Conservation (phyloP, 2,329 filamentous ascomycete species). For the Aspergillus viridinutans region DNA sequence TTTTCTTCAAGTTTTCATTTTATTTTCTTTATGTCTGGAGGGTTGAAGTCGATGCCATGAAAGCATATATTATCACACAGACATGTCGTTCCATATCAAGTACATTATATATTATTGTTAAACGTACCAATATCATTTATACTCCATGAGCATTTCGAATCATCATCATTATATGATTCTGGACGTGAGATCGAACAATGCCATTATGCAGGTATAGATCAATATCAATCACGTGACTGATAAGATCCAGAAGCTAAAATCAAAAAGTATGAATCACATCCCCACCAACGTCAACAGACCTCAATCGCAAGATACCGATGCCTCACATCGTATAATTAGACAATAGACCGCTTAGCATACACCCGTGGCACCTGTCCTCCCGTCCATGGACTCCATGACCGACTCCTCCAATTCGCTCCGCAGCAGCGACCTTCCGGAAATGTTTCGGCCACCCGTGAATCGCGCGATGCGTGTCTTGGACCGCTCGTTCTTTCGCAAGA, state of each 20-base stretch:
- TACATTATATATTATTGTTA: background rate
- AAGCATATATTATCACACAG: background rate
- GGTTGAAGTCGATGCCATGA: background rate
- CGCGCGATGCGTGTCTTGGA: constrained; percentile 77
- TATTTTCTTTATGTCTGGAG: background rate
- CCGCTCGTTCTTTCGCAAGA: constrained; percentile 75
- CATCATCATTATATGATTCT: background rate
- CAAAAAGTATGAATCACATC: background rate
- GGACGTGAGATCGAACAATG: no score
- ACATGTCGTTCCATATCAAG: background rate
- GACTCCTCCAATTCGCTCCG: constrained; percentile 13
- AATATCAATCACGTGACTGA: constrained; percentile 19
- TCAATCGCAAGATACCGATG: background rate
- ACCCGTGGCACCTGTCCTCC: background rate
- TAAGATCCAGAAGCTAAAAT: constrained; percentile 12
- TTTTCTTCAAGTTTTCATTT: background rate
- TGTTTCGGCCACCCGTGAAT: constrained; percentile 77
- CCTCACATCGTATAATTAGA: background rate
- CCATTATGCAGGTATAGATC: background rate
- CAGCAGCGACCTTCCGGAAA: constrained; percentile 34
- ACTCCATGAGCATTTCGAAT: background rate
- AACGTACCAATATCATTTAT: background rate
- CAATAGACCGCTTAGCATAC: background rate
- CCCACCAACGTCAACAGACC: background rate
- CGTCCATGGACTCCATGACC: constrained; percentile 13